Base-by-base conservation (phyloP, 345 rosid genomes). In the Cardiospermum halicacabum region DNA sequence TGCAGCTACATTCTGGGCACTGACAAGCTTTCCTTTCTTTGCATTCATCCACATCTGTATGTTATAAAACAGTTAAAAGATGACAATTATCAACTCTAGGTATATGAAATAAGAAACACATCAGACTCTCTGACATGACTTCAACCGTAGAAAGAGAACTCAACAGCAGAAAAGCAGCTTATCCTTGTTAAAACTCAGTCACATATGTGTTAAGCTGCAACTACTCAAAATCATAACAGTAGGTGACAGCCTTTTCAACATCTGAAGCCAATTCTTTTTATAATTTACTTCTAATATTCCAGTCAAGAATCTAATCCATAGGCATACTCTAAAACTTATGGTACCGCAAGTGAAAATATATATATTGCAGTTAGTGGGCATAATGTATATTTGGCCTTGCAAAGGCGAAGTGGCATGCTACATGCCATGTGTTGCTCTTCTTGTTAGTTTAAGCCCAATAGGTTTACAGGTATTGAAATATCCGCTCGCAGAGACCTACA, bases 1-100 rank as follows among this genome's bases (percentile, higher is more conserved):
- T 92, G 77, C 99, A 95, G 78, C 80, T 87, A 77, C 99, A 95
- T 69, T 87, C 97, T 1, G 96, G 79, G 78, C 99, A 95, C 67
- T 87, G 99, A 67, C 99, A 95, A 3, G 94, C 96, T 82, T 84
- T 89, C 85, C 65, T 89, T 65, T 91, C 99, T 80, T 83, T 84
- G 83, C 97, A 95, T 60, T 95, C 99, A 60, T 95, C 82, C 62
- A 95, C 72, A 72, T 95, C 99, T 95, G 73, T 56, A 71, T 12
- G 27, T 1, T 12, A 61, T 56, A 2, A 67, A 13, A 5, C 27
- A 43, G 36, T 31, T 26, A 11, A 8, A 36, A 36, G 22, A 53
- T 32, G 26, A 59, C 24, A 37, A 50, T 28, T 45, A 70, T 60
- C 58, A 53, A 32, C 58, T 25, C 21, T 26, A n/a, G 7, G 13